These are phyloP conservation scores for Ceratocystiopsis sp. DNA, from an alignment of 2,329 filamentous ascomycete species.

Conservation along the genomic window DNA sequence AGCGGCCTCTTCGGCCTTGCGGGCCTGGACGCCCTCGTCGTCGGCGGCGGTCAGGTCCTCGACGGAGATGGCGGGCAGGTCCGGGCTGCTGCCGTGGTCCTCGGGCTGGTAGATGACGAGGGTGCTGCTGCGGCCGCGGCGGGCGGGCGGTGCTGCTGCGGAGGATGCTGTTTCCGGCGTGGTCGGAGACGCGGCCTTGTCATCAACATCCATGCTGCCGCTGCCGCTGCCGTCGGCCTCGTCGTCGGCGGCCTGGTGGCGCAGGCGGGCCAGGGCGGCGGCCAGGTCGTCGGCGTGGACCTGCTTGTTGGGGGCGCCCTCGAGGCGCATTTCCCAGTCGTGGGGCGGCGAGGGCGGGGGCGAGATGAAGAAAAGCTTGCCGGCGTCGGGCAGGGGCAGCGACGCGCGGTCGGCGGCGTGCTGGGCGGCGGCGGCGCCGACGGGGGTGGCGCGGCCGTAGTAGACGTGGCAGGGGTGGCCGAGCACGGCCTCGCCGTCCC, in stretches of 20 bases:
- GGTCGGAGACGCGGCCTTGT: no score
- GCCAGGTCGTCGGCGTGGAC: constrained; percentile 54
- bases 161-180: neutral
- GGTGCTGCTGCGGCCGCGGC: constrained; percentile 44
- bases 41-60: constrained; percentile 43
- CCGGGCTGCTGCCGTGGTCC: constrained; percentile 35
- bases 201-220: constrained; percentile 14
- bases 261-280: constrained; percentile 45
- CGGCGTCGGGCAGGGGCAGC: constrained; percentile 48
- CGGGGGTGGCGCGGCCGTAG: constrained; percentile 45
- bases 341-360: constrained; percentile 51
- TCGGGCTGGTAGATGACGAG: constrained; percentile 44
- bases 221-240: constrained; percentile 9
- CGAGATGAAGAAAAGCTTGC: constrained; percentile 58
- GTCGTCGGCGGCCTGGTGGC: constrained; percentile 20
- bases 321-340: constrained; percentile 50
- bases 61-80: constrained; percentile 47
- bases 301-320: constrained; percentile 53
- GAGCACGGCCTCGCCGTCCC: constrained; percentile 59
- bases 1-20: no score
- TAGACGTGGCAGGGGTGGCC: constrained; percentile 53
- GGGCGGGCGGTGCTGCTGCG: constrained; percentile 10
- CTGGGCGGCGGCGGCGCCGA: constrained; percentile 20
- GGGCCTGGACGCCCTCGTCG: no score
- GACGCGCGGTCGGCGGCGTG: constrained; percentile 31